Base-by-base conservation (phyloP, 208 protist species). In the Acanthamoeba healyi region DNA sequence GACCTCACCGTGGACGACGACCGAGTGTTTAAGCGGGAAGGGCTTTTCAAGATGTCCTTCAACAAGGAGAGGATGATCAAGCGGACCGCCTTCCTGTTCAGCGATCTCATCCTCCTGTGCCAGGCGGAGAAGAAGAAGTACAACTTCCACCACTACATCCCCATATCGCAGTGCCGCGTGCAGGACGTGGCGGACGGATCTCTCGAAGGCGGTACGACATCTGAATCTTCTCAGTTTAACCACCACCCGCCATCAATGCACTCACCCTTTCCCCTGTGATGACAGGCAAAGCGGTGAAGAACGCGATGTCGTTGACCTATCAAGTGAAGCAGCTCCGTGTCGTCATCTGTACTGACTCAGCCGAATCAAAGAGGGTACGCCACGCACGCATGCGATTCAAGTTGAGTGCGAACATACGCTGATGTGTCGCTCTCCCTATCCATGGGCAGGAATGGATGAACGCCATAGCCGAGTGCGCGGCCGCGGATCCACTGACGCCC, bases 41-140 rank as follows among this genome's bases (percentile, higher is more conserved):
- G 56, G 7, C 24, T 54, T 7, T 92, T 92, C 61, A 65, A 74
- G 49, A 74, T 92, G 56, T 92, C 86, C 10, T 49, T 65, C 61
- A 92, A 92, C 56, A 92, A 92, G 56, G 86, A 92, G 17, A 92
- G 74, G 86, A 49, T 92, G 86, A 42, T 26, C 61, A 92, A 74
- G 61, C 51, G 61, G 19, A 44, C 36, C 1, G 9, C 74, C 56
- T 40, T 92, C 40, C 40, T 92, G 26, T 92, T 92, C 56, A 92
- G 72, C 29, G 86, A 92, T 17, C 36, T 92, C 42, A 67, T 92
- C 36, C 49, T 92, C 24, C 26, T 92, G 40, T 44, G 29, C 26
- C 86, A 74, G 56, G 42, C 36, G n/a, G 56, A 92, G 56, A 65
- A 92, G 46, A 92, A 92, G 46, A 44, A 74, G 24, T 92, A 92